Conservation (phyloP, 169 alveolate species). For the Haemoproteus tartakovskyi region DNA sequence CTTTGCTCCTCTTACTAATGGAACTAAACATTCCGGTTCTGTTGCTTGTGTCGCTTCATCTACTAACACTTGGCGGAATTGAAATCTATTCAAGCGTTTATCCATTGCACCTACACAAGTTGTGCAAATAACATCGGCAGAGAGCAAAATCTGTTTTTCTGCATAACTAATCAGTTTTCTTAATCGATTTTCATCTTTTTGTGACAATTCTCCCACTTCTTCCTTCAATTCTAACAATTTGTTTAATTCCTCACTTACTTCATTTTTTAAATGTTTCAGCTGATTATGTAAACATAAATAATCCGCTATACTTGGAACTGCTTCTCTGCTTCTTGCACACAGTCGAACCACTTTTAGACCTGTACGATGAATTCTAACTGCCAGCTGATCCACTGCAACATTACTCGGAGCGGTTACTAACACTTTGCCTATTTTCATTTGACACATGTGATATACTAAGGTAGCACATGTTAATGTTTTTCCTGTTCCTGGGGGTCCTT, state of each 20-base stretch:
- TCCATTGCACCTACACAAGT: conserved; percentile 88
- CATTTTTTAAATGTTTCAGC: conserved; percentile 75
- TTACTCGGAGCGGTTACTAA: conserved; percentile 81
- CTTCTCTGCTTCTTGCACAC: conserved; percentile 71
- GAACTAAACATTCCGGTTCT: conserved; percentile 82
- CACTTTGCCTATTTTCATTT: conserved; percentile 67
- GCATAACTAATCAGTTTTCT: conserved; percentile 83
- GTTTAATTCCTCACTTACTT: conserved; percentile 68
- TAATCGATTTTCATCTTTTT: conserved; percentile 83
- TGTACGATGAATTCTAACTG: conserved; percentile 71
- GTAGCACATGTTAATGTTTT: conserved; percentile 82
- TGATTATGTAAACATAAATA: conserved; percentile 87
- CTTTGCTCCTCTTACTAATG: conserved; percentile 84
- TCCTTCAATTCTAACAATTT: conserved; percentile 76
- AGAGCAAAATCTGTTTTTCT: conserved; percentile 83
- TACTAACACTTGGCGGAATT: conserved; percentile 80
- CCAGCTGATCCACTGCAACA: conserved; percentile 80
- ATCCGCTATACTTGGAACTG: conserved; percentile 44
- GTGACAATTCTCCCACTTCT: conserved; percentile 82
- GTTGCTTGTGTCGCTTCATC: conserved; percentile 88
- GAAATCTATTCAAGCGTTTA: conserved; percentile 76
- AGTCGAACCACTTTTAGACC: conserved; percentile 71
- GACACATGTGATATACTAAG: conserved; percentile 72
- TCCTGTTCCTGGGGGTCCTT: conserved; percentile 87
- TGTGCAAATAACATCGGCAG: conserved; percentile 81